Conservation (phyloP, 2,329 filamentous ascomycete genomes). For the Hirsutella minnesotensis region DNA sequence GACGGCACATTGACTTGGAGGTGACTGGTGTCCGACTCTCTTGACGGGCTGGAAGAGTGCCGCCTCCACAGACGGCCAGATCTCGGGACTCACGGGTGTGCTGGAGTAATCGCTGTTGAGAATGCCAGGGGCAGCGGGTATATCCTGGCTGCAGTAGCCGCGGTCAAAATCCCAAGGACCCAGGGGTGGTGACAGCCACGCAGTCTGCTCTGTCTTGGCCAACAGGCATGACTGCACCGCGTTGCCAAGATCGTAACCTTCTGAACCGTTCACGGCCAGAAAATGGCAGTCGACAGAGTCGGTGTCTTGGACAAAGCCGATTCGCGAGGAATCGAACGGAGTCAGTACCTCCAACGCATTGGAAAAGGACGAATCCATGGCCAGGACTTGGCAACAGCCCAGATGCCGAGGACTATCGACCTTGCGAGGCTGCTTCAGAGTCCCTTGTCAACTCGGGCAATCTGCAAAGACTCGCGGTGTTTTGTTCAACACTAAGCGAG, state of each 20-base stretch:
- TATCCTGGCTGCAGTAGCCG: constrained; percentile 19
- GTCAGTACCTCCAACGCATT: too few species aligned
- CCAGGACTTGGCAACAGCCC: too few species aligned
- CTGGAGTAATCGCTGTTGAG: constrained; percentile 14
- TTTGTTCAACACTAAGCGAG: too few species aligned
- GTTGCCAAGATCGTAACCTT: constrained; percentile 4
- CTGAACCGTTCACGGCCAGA: constrained; percentile 6
- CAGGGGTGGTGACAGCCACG: constrained; percentile 25
- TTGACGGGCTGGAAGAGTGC: background rate
- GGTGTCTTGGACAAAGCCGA: too few species aligned
- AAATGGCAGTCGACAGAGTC: constrained; percentile 2
- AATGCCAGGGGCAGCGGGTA: constrained; percentile 15
- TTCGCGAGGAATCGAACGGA: too few species aligned
- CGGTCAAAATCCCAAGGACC: constrained; percentile 25
- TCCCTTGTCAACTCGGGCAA: too few species aligned
- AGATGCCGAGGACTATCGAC: too few species aligned
- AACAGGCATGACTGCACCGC: constrained; percentile 2
- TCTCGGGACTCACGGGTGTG: constrained; percentile 19
- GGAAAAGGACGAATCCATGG: too few species aligned
- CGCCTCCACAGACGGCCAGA: constrained; percentile 13
- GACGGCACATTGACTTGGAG: constrained; percentile 2
- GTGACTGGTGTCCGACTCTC: background rate
- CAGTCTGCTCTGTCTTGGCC: constrained; percentile 9
- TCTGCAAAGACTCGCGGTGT: too few species aligned
- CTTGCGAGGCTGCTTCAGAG: too few species aligned